Conservation (phyloP, 1,284 basidiomycete genomes). For the Malassezia psittaci region DNA sequence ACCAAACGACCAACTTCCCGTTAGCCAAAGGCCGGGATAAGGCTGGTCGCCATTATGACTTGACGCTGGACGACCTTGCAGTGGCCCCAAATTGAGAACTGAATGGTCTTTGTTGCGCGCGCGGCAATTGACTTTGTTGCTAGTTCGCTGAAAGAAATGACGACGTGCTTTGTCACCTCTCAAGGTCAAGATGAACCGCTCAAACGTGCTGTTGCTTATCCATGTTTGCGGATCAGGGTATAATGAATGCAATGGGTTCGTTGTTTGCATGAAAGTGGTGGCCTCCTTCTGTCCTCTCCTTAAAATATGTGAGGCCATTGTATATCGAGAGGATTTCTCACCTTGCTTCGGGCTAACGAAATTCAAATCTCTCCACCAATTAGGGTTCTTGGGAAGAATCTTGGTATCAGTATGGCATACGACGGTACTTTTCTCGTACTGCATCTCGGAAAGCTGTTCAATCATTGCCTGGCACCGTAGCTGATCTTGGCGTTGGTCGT, state of each 20-base stretch:
- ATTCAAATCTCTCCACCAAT: slow-evolving; percentile 9
- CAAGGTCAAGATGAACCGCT: slow-evolving; percentile 27
- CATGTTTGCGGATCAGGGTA: slow-evolving; percentile 15
- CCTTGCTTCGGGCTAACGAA: slow-evolving; percentile 1
- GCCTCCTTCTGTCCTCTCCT: neutral
- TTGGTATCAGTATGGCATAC: slow-evolving; percentile 9
- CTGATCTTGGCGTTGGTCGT: neutral
- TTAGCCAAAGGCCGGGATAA: slow-evolving; percentile 20
- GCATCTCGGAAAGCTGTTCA: neutral
- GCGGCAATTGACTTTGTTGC: neutral
- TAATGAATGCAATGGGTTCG: slow-evolving; percentile 28
- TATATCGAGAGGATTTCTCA: slow-evolving; percentile 5
- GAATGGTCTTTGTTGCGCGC: neutral
- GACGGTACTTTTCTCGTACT: slow-evolving; percentile 13
- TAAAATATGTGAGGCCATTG: slow-evolving; percentile 40
- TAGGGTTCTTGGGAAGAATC: neutral
- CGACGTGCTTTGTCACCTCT: slow-evolving; percentile 8
- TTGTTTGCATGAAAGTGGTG: slow-evolving; percentile 32
- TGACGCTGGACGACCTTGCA: slow-evolving; percentile 7
- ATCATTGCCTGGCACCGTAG: neutral
- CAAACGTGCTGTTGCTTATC: slow-evolving; percentile 25
- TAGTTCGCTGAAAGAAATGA: slow-evolving; percentile 13
- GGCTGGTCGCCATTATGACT: neutral
- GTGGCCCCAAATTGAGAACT: neutral
- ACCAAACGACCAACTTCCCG: slow-evolving; percentile 25